Evolutionary conservation across 129 eudicot species (phyloP).

Genomic region (Ambrosia artemisiifolia): DNA sequence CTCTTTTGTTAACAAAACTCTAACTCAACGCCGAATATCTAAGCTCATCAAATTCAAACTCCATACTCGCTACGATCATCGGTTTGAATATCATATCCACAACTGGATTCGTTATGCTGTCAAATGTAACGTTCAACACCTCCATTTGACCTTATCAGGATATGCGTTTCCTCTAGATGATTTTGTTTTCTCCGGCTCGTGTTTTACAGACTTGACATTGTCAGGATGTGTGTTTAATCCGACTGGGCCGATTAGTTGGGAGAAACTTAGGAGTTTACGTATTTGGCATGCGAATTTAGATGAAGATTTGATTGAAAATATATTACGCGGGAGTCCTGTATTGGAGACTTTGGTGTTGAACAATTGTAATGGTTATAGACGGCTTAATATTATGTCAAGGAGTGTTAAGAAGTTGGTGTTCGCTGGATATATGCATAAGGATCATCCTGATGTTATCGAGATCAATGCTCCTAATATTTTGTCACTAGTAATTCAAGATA

Average conservation of each 20-base stretch:
- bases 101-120: slow-evolving; percentile 23
- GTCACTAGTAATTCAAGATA: slow-evolving; percentile 18
- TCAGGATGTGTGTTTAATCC: slow-evolving; percentile 14
- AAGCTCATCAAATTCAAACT: slow-evolving; percentile 7
- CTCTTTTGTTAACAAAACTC: slow-evolving; percentile 19
- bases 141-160: neutral
- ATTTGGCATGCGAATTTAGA: slow-evolving; percentile 5
- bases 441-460: slow-evolving; percentile 16
- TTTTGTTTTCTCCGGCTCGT: slow-evolving; percentile 8
- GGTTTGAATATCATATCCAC: slow-evolving; percentile 7
- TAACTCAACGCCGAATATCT: slow-evolving; percentile 20
- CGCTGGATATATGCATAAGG: slow-evolving; percentile 1
- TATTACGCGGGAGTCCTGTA: slow-evolving; percentile 20
- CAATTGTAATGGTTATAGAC: slow-evolving; percentile 15
- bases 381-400: slow-evolving; percentile 8
- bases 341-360: slow-evolving; percentile 19
- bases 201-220: slow-evolving; percentile 20
- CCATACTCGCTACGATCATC: neutral
- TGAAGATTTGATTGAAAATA: slow-evolving; percentile 21
- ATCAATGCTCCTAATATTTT: slow-evolving; percentile 25
- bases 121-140: slow-evolving; percentile 5
- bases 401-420: slow-evolving; percentile 25
- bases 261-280: slow-evolving; percentile 13
- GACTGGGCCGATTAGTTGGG: slow-evolving; percentile 13
- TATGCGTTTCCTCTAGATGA: slow-evolving; percentile 18